Conservation (phyloP, 345 rosid species). For the Pistacia atlantica region DNA sequence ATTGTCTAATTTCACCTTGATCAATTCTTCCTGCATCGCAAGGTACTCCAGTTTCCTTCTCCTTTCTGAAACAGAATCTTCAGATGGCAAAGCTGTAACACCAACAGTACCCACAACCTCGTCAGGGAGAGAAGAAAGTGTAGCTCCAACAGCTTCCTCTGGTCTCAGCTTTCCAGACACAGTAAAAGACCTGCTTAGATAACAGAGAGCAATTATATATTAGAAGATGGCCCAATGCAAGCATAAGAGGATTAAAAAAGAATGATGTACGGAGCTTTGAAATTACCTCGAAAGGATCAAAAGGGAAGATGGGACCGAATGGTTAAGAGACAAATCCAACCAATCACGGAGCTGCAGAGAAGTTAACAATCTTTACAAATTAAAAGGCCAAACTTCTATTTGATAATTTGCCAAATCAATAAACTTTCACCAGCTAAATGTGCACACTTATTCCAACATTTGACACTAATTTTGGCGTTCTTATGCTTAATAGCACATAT, state of each 20-base stretch:
- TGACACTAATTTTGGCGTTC: neutral
- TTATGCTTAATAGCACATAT: neutral
- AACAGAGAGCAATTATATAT: constrained; percentile 10
- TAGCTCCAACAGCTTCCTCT: constrained; percentile 87
- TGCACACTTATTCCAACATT: neutral
- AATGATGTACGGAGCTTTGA: constrained; percentile 5
- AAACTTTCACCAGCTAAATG: neutral
- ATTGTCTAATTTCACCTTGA: constrained; percentile 58
- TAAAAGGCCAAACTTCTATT: neutral
- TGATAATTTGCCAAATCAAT: neutral
- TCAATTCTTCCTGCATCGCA: constrained; percentile 90
- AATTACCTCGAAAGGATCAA: constrained; percentile 74
- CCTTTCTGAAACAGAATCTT: constrained; percentile 88
- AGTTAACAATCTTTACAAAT: constrained; percentile 16
- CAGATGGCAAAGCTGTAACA: constrained; percentile 84
- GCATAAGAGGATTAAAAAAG: constrained; percentile 4
- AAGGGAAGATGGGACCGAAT: constrained; percentile 87
- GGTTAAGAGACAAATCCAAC: constrained; percentile 88
- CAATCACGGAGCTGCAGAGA: constrained; percentile 73
- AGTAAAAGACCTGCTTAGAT: constrained; percentile 65
- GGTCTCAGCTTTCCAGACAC: constrained; percentile 82
- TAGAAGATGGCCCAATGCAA: neutral
- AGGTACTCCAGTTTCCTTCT: constrained; percentile 91
- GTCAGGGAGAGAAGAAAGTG: constrained; percentile 93
- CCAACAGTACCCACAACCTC: constrained; percentile 97